phyloP scores from a whole-genome alignment of 2,329 filamentous ascomycete species.

The Fusarium sp. region DNA sequence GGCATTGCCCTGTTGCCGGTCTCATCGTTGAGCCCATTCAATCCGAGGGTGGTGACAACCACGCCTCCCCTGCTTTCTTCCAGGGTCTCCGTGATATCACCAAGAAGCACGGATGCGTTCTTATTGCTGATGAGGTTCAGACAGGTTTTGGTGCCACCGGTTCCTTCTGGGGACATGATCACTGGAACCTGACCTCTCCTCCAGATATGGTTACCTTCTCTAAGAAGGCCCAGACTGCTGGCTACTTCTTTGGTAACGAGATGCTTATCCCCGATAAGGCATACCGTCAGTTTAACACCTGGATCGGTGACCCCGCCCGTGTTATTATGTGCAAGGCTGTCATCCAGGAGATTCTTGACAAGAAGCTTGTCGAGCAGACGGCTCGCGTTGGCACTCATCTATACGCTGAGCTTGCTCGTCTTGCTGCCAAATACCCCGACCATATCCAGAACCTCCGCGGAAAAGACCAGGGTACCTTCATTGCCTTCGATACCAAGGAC shows the following conservation, averaged over 20 bases:
- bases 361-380: conserved; percentile 75
- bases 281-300: conserved; percentile 89
- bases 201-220: conserved; percentile 91
- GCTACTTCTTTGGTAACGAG: conserved; percentile 85
- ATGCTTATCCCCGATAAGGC: conserved; percentile 82
- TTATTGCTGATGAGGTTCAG: conserved; percentile 89
- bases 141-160: conserved; percentile 86
- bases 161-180: conserved; percentile 89
- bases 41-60: conserved; percentile 87
- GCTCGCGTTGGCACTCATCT: conserved; percentile 76
- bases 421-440: conserved; percentile 74
- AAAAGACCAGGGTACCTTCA: conserved; percentile 81
- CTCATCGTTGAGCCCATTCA: conserved; percentile 84
- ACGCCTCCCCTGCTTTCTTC: conserved; percentile 84
- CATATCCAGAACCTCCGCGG: conserved; percentile 81
- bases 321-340: conserved; percentile 83
- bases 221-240: conserved; percentile 88
- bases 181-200: conserved; percentile 79
- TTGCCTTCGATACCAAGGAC: conserved; percentile 81
- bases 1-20: conserved; percentile 77
- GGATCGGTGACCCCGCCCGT: conserved; percentile 86
- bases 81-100: conserved; percentile 79
- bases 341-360: conserved; percentile 77
- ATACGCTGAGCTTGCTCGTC: conserved; percentile 71
- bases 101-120: conserved; percentile 74